phyloP scores from a whole-genome alignment of 768 basidiomycete genomes.

The Russula compacta region DNA sequence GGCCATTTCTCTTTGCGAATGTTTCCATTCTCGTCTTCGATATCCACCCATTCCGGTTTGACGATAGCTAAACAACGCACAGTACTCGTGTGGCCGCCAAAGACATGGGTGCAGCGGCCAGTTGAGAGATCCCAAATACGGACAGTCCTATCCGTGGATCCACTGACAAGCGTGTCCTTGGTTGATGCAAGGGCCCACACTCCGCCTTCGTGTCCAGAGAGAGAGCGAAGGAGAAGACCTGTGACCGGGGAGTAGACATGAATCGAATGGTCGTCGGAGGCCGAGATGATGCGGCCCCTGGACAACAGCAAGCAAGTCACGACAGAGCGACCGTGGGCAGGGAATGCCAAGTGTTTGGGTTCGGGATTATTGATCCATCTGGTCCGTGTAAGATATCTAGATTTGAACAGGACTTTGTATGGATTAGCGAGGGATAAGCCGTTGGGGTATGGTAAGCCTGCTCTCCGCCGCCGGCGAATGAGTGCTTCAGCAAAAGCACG shows the following conservation, averaged over 20 bases:
- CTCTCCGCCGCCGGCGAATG: constrained; percentile 45
- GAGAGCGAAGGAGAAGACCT: constrained; percentile 60
- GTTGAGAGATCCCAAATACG: constrained; percentile 81
- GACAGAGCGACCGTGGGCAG: constrained; percentile 81
- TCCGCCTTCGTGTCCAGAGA: constrained; percentile 90
- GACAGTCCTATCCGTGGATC: constrained; percentile 89
- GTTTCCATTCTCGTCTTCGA: constrained; percentile 53
- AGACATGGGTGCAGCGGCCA: constrained; percentile 82
- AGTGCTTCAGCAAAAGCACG: constrained; percentile 69
- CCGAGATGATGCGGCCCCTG: constrained; percentile 88
- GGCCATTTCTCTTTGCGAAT: constrained; percentile 65
- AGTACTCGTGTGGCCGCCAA: constrained; percentile 93
- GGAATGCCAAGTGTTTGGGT: constrained; percentile 73
- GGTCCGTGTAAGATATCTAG: constrained; percentile 68
- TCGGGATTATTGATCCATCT: constrained; percentile 70
- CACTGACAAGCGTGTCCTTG: constrained; percentile 82
- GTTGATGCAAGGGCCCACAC: constrained; percentile 94
- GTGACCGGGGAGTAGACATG: constrained; percentile 87
- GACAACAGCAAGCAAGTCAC: constrained; percentile 97
- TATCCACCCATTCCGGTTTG: constrained; percentile 80
- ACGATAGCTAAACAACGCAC: constrained; percentile 95
- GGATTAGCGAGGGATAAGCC: constrained; percentile 72
- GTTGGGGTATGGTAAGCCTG: constrained; percentile 32
- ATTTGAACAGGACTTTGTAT: constrained; percentile 89
- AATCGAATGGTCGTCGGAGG: constrained; percentile 95